Evolutionary conservation across 257 asterid genomes (phyloP), one percentile per base, ranked within the genome.

Genomic region (Agastache rugosa): DNA sequence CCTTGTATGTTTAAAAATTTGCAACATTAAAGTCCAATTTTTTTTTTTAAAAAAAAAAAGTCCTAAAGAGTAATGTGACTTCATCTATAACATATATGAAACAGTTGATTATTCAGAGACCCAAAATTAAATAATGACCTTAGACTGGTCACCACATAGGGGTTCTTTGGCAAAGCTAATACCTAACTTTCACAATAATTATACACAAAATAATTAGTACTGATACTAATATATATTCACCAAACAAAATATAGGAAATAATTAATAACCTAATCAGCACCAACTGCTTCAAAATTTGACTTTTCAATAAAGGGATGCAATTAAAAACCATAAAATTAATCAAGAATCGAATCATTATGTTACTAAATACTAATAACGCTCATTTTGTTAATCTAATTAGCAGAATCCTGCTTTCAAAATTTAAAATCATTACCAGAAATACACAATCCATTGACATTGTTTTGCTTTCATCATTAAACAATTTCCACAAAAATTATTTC

Each of bases 201-300:
- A 60, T 37, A 64, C 54, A 39, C 53, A 31, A 27, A 16, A 31
- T 8, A 4, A 19, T 22, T 20, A 41, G 53, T 29, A 29, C 34
- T 3, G 3, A 0, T 31, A 3, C 37, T 41, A n/a, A 27, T 31
- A 29, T 31, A 29, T 68, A 67, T 47, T 51, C 48, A 68, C 62
- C 73, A 68, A 68, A 50, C 62, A 68, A 29, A 23, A n/a, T 68
- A 29, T 35, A 19, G 0, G 11, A 56, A 62, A 35, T 22, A 7
- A 73, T 48, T 11, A 44, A 7, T 62, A 66, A 79, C 60, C 75
- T 63, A 61, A 69, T 41, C 61, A 81, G 77, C 82, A 67, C 67
- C 55, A 78, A 80, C 82, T 61, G 63, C 78, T 56, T 74, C 66
- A 76, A 51, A 54, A 55, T 59, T 50, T 81, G 87, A 79, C 85